These are phyloP conservation scores for Coniella lustricola DNA, from an alignment of 2,329 filamentous ascomycete genomes.

Conservation along the genomic window DNA sequence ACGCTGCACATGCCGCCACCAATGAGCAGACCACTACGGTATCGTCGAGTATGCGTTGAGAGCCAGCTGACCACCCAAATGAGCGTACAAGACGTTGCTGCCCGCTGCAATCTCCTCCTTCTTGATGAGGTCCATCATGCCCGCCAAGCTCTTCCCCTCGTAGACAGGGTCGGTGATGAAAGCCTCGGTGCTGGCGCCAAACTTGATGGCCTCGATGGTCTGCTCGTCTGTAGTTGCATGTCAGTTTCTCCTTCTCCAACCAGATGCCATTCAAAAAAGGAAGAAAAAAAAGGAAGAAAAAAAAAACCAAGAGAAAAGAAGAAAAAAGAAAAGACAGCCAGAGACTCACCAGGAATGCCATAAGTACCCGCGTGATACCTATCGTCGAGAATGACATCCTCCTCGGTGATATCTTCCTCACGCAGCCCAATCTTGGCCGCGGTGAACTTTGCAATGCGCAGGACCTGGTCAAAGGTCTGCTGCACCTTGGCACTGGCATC, in stretches of 20 bases:
- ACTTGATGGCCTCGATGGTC: slow-evolving; percentile 62
- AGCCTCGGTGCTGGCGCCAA: slow-evolving; percentile 60
- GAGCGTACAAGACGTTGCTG: slow-evolving; percentile 65
- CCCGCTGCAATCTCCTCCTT: slow-evolving; percentile 50
- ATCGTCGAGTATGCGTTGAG: slow-evolving; percentile 58
- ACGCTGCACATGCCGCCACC: background rate
- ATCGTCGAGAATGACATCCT: slow-evolving; percentile 56
- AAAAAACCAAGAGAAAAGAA: background rate
- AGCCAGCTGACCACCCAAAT: slow-evolving; percentile 63
- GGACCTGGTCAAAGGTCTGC: slow-evolving; percentile 57
- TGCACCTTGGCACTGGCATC: slow-evolving; percentile 55
- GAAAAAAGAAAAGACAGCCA: background rate
- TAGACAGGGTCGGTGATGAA: slow-evolving; percentile 73
- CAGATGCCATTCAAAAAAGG: no score
- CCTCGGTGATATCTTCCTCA: slow-evolving; percentile 52
- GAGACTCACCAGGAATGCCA: slow-evolving; percentile 40
- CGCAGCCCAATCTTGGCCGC: slow-evolving; percentile 55
- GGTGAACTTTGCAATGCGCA: slow-evolving; percentile 59
- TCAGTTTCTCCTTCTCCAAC: background rate
- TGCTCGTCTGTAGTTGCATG: slow-evolving; percentile 40
- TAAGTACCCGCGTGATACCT: slow-evolving; percentile 62
- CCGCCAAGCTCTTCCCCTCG: slow-evolving; percentile 68
- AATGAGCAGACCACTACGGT: slow-evolving; percentile 3
- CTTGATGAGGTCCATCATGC: slow-evolving; percentile 61
- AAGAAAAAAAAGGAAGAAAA: background rate